Conservation (phyloP, 176 grass and related monocot species). For the Musa acuminata region DNA sequence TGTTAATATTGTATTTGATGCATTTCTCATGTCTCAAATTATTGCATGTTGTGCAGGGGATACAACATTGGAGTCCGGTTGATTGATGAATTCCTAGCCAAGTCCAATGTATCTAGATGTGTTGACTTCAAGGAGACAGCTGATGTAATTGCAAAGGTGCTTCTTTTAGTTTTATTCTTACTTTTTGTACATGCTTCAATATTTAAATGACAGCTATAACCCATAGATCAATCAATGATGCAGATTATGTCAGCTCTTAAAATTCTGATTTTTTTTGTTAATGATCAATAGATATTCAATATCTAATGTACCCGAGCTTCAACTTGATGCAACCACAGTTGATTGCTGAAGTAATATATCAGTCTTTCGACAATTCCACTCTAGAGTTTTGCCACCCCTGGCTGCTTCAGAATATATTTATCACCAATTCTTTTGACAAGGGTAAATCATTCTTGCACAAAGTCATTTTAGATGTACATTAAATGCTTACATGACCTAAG, state of each 20-base stretch:
- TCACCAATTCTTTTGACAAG: not conserved
- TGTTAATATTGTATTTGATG: not conserved
- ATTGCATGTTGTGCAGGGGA: conserved; percentile 47
- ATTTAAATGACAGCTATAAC: too few relatives aligned
- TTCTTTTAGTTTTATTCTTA: not conserved
- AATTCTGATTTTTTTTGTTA: not conserved
- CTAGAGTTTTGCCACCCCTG: not conserved
- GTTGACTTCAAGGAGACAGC: conserved; percentile 98
- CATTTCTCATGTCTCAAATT: not conserved
- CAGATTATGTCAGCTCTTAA: not conserved
- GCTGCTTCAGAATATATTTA: not conserved
- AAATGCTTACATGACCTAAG: not conserved
- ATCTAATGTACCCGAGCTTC: not conserved
- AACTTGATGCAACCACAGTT: not conserved
- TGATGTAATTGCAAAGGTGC: conserved; percentile 91
- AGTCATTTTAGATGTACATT: not conserved
- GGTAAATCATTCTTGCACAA: not conserved
- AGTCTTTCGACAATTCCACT: not conserved
- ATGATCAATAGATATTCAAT: not conserved
- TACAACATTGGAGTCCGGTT: conserved; percentile 92
- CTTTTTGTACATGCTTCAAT: not conserved
- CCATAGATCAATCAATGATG: not conserved
- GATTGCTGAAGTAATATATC: not conserved
- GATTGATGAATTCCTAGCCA: conserved; percentile 92
- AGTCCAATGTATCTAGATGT: conserved; percentile 90